Base-by-base conservation (phyloP, 2,329 filamentous ascomycete species). In the Geosmithia putterillii region DNA sequence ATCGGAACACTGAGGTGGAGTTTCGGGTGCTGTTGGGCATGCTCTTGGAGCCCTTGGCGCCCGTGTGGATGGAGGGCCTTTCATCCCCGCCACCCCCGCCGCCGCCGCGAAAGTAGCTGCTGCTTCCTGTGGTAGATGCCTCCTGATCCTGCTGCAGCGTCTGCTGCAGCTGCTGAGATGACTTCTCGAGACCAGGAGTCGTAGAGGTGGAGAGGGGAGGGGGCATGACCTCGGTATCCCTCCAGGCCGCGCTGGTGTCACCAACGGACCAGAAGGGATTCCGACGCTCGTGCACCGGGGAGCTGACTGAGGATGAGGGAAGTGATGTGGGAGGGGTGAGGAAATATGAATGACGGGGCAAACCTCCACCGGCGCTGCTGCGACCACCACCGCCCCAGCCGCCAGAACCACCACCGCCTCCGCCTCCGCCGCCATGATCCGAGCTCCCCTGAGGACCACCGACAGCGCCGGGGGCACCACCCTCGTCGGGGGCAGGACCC, bases 301-400 rank as follows among this genome's bases (percentile, higher is more conserved):
- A 59, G 41, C 54, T 51, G 43, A 52, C 55, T 46, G 54, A 57
- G 32, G 67, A 69, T 34, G 64, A 62, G 39, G 63, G 58, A 48
- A 66, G 60, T 46, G 75, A 79, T 50, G 64, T 64, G 50, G 74
- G 74, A 57, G 76, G 75, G 50, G 74, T 79, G 54, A 74, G 74
- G 59, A 32, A 32, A 32, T 76, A 78, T 44, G 56, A 51, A 44
- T 50, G 67, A 57, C 51, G 69, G 59, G 49, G n/a, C n/a, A n/a
- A n/a, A n/a, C n/a, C n/a, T n/a, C n/a, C n/a, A n/a, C n/a, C n/a
- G n/a, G n/a, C n/a, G n/a, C n/a, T n/a, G n/a, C n/a, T n/a, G n/a
- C n/a, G n/a, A n/a, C n/a, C n/a, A n/a, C n/a, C n/a, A n/a, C n/a
- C n/a, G n/a, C n/a, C n/a, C n/a, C n/a, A n/a, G n/a, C n/a, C n/a